These are phyloP conservation scores for Trypanosoma conorhini DNA, from an alignment of 208 protist genomes.

Conservation along the genomic window DNA sequence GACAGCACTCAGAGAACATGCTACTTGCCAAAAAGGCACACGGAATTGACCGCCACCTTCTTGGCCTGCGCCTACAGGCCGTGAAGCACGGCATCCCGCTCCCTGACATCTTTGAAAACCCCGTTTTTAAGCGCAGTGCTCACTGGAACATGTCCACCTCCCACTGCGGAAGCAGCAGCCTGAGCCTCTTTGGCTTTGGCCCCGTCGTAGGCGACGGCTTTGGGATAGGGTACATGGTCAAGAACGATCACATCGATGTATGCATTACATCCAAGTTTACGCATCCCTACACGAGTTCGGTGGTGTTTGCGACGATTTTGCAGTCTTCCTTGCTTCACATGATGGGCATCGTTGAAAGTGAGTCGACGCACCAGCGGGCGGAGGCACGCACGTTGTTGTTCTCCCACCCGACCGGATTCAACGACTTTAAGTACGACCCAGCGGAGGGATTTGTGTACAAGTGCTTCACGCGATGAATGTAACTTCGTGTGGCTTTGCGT, in stretches of 20 bases:
- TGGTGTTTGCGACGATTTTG: slow-evolving; percentile 30
- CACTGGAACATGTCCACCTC: slow-evolving; percentile 44
- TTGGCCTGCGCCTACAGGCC: slow-evolving; percentile 36
- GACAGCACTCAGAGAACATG: slow-evolving; percentile 38
- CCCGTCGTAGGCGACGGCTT: slow-evolving; percentile 46
- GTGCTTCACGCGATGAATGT: neutral
- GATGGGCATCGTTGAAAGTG: slow-evolving; percentile 27
- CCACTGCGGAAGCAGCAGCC: slow-evolving; percentile 43
- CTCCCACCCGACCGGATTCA: slow-evolving; percentile 25
- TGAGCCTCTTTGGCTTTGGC: slow-evolving; percentile 46
- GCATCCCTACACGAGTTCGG: slow-evolving; percentile 15
- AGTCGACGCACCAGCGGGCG: slow-evolving; percentile 8
- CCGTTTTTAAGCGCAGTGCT: slow-evolving; percentile 21
- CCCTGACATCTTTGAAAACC: slow-evolving; percentile 38
- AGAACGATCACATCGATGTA: slow-evolving; percentile 30
- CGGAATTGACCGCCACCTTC: slow-evolving; percentile 46
- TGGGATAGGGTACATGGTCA: slow-evolving; percentile 59
- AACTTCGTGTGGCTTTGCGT: neutral
- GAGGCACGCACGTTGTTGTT: slow-evolving; percentile 17
- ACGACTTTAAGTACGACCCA: slow-evolving; percentile 21
- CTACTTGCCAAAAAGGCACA: slow-evolving; percentile 38
- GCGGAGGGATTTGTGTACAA: slow-evolving; percentile 23
- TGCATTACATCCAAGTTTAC: slow-evolving; percentile 36
- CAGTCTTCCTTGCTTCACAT: slow-evolving; percentile 35
- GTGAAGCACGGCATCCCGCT: slow-evolving; percentile 31